Evolutionary conservation across 306 rosid genomes (phyloP), one percentile per base, ranked within the genome.

Genomic region (Acacia melanoxylon): DNA sequence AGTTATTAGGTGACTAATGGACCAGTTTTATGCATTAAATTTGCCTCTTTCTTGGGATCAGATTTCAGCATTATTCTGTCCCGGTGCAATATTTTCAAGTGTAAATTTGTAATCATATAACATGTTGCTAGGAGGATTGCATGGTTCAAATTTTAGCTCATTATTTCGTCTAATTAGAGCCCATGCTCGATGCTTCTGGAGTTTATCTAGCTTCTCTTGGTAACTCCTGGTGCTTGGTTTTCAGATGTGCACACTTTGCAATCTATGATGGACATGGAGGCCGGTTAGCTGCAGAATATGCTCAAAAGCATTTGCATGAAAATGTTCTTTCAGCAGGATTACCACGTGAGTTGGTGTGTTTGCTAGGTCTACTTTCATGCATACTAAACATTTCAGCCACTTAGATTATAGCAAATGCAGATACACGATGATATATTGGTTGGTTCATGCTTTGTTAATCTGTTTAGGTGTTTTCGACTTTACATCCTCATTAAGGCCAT

Each of bases 311-410:
- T 89, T 89, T 94, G 75, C 97, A 94, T 76, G 69, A 67, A 25
- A 92, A 90, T 86, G 98, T 91, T 84, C 93, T 94, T 51, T 83
- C 89, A 22, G 87, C 97, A 20, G 98, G 98, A 84, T 94, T 94
- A 91, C 96, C 98, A 94, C 97, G 96, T 94, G 98, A 94, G 98
- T 94, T 92, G 98, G 98, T 92, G 94, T 92, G 97, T 94, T 92
- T 87, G 89, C 94, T 83, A 86, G 91, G 92, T 92, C 92, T 89
- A 84, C 75, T 91, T 87, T 83, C 72, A 52, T 77, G 83, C 75
- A 80, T 80, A 72, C 65, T 80, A 72, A 45, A 75, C 75, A 80
- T 40, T 42, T 81, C 52, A 48, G 59, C 59, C 82, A 86, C 52
- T 80, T 68, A 73, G 56, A 42, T 68, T 17, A 44, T 71, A 73